A percentile compares a stretch with the other conserved stretches of the same genome.
phyloP scores from a whole-genome alignment of 1,284 basidiomycete species.

The Coriolopsis trogii region DNA sequence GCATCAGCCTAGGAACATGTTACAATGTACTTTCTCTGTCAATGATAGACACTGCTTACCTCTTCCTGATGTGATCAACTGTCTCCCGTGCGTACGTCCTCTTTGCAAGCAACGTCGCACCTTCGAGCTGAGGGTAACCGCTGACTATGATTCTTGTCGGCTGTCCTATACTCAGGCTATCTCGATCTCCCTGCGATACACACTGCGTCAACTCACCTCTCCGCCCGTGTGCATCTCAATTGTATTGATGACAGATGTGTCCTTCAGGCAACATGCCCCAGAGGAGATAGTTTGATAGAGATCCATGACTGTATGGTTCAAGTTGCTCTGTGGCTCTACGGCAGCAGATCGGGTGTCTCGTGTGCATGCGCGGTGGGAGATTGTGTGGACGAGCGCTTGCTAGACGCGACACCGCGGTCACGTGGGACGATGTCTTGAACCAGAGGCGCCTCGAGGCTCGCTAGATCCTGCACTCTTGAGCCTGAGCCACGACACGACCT shows the following conservation, averaged over 20 bases:
- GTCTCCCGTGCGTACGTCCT: slow-evolving; percentile 33
- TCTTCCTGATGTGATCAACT: slow-evolving; percentile 36
- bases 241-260: slow-evolving; percentile 28
- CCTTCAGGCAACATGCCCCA: neutral
- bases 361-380: too few relatives aligned
- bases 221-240: slow-evolving; percentile 46
- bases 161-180: slow-evolving; percentile 22
- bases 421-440: slow-evolving; percentile 12
- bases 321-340: too few relatives aligned
- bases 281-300: slow-evolving; percentile 23
- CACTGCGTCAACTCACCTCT: slow-evolving; percentile 30
- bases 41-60: slow-evolving; percentile 17
- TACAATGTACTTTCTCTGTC: too few relatives aligned
- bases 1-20: slow-evolving; percentile 36
- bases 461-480: neutral
- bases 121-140: slow-evolving; percentile 38
- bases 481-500: slow-evolving; percentile 7
- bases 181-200: too few relatives aligned
- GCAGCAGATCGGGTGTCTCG: too few relatives aligned
- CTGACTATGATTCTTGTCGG: slow-evolving; percentile 43
- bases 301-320: slow-evolving; percentile 30
- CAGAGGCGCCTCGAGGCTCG: neutral
- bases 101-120: slow-evolving; percentile 40
- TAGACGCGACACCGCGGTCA: slow-evolving; percentile 18
- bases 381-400: neutral